Conservation (phyloP, 2,329 filamentous ascomycete genomes). For the Alternaria tenuissima region DNA sequence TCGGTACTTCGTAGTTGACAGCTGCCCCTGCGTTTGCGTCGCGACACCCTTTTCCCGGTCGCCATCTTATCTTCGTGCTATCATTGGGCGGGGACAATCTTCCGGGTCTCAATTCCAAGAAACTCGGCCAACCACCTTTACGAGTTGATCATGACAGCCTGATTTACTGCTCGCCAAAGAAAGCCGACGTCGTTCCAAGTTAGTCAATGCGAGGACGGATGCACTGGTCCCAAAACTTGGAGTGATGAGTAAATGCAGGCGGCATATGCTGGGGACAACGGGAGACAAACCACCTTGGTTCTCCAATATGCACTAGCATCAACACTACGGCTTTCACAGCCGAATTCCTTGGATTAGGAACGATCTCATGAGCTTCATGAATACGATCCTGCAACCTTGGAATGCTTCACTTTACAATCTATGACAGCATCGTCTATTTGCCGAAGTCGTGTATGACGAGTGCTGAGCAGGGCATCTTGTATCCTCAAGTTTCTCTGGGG, state of each 20-base stretch:
- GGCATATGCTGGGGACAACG: not conserved
- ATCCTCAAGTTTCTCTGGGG: not conserved
- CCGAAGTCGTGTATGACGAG: not conserved
- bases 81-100: slow-evolving; percentile 1
- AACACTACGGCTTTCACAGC: not conserved
- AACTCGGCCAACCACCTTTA: slow-evolving; percentile 6
- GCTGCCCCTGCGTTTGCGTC: not conserved
- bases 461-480: not conserved
- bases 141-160: not conserved
- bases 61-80: not conserved
- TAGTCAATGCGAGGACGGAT: not conserved
- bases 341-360: not conserved
- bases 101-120: not conserved
- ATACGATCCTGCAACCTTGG: not conserved
- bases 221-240: not conserved
- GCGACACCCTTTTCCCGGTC: not conserved
- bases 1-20: not conserved
- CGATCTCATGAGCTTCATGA: not conserved
- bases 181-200: slow-evolving; percentile 1
- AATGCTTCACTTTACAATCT: not conserved
- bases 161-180: slow-evolving; percentile 6
- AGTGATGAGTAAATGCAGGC: not conserved
- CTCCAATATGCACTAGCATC: not conserved
- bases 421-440: not conserved
- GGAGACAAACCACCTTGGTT: slow-evolving; percentile 1